These are phyloP conservation scores for Sclerotinia borealis DNA, from an alignment of 2,329 filamentous ascomycete species.

Conservation along the genomic window DNA sequence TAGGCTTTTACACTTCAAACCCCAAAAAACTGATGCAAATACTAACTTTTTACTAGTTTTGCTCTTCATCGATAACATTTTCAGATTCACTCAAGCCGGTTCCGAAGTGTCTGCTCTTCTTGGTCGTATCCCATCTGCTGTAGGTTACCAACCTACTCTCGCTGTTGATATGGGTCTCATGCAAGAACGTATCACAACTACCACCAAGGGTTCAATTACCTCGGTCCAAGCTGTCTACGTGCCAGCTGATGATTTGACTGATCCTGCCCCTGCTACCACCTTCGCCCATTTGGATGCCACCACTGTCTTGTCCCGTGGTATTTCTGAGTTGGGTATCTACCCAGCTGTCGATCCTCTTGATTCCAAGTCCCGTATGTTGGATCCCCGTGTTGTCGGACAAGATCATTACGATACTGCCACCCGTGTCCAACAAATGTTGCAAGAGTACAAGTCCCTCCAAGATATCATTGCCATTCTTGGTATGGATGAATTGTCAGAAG, in stretches of 20 bases:
- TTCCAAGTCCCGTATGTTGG: conserved; percentile 99
- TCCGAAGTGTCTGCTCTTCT: conserved; percentile 99
- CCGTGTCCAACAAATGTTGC: conserved; percentile 97
- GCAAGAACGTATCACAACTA: conserved; percentile 99
- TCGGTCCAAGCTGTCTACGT: conserved; percentile 99
- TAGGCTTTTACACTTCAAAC: conserved; percentile 37
- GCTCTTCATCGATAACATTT: conserved; percentile 99
- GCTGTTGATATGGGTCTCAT: conserved; percentile 98
- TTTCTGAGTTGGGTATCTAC: conserved; percentile 99
- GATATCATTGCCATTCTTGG: conserved; percentile 99
- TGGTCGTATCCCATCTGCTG: conserved; percentile 99
- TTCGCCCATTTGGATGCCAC: conserved; percentile 99
- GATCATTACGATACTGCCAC: conserved; percentile 96
- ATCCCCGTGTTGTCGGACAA: conserved; percentile 95
- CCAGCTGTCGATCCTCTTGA: conserved; percentile 99
- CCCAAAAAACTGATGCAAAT: background rate
- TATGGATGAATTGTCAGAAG: conserved; percentile 99
- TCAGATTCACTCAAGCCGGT: conserved; percentile 99
- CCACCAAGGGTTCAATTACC: conserved; percentile 98
- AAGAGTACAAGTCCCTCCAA: conserved; percentile 99
- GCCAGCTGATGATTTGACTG: conserved; percentile 99
- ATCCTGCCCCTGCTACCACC: conserved; percentile 97
- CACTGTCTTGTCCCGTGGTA: conserved; percentile 99
- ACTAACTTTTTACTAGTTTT: conserved; percentile 55
- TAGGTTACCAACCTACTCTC: conserved; percentile 99